Evolutionary conservation across 2,329 filamentous ascomycete genomes (phyloP), one percentile per base, ranked within the genome.

Genomic region (Kalaharituber pfeilii): DNA sequence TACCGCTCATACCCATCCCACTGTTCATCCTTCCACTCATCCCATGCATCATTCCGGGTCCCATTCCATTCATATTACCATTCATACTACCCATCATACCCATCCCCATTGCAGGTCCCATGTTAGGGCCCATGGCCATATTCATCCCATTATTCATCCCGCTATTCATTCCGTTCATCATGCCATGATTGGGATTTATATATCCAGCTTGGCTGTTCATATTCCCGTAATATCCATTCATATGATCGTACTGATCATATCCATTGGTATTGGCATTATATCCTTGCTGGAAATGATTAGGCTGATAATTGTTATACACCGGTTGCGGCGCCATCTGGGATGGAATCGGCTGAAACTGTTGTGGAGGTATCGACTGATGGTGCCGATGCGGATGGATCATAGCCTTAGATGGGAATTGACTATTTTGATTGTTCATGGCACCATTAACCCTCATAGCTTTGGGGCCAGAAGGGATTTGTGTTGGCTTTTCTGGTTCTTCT

Each of bases 391-490:
- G 42, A 11, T 13, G 15, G 25, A 47, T 47, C 18, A 15, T 22
- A 4, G 33, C 13, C 42, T 47, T 47, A 4, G 15, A 13, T 4
- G 42, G 5, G n/a, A 47, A 15, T 13, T 5, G 25, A 20, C 13
- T 15, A 25, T 47, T 47, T 3, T 15, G 42, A 54, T 74, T 73
- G 50, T 74, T 74, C 65, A 69, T 70, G 64, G 62, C 70, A 62
- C 69, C 67, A 39, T 70, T 68, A 60, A 71, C 74, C 62, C 75
- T 77, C 79, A 80, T 82, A 33, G 75, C 78, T 65, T 79, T 64
- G 53, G 59, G 67, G 55, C 50, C 63, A 62, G 66, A 68, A 6
- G 69, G 67, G 18, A 68, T 68, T 47, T 68, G 64, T 50, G 33
- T 18, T 47, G n/a, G 42, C 25, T 47, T 47, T 13, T 69, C 69